These are phyloP conservation scores for Orbilia oligospora DNA, from an alignment of 2,329 filamentous ascomycete species.

Conservation along the genomic window DNA sequence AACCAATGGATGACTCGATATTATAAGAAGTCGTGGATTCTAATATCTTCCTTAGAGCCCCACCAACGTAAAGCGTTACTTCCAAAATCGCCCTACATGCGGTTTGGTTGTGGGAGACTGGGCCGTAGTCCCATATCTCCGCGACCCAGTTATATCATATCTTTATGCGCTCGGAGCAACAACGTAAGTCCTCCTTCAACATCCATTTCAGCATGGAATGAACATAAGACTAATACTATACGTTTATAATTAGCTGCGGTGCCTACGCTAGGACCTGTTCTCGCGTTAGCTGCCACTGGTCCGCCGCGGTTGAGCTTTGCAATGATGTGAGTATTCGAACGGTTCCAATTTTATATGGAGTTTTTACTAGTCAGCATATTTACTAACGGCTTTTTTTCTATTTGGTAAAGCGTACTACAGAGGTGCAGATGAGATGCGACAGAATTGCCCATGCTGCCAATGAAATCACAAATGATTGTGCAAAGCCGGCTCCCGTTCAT, in stretches of 20 bases:
- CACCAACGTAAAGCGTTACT: not conserved
- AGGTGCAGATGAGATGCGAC: not conserved
- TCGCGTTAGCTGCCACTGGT: slow-evolving; percentile 4
- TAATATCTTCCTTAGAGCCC: not conserved
- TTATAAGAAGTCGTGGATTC: too few species aligned
- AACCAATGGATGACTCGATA: not conserved
- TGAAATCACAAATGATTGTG: not conserved
- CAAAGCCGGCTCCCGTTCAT: not conserved
- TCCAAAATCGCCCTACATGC: not conserved
- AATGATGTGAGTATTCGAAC: slow-evolving; percentile 11
- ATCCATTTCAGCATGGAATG: not conserved
- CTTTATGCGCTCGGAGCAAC: not conserved
- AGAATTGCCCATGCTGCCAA: not conserved
- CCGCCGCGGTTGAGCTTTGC: slow-evolving; percentile 10
- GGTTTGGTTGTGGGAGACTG: not conserved
- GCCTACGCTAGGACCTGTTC: not conserved
- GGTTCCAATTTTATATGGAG: too few species aligned
- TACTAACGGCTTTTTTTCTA: not conserved
- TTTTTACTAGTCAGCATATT: too few species aligned
- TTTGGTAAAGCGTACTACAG: not conserved
- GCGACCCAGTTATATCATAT: not conserved
- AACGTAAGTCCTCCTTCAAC: not conserved
- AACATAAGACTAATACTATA: not conserved
- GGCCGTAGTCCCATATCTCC: not conserved
- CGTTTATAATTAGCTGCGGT: not conserved